Conservation (phyloP, 2,329 filamentous ascomycete species). For the Calonectria crousiana region DNA sequence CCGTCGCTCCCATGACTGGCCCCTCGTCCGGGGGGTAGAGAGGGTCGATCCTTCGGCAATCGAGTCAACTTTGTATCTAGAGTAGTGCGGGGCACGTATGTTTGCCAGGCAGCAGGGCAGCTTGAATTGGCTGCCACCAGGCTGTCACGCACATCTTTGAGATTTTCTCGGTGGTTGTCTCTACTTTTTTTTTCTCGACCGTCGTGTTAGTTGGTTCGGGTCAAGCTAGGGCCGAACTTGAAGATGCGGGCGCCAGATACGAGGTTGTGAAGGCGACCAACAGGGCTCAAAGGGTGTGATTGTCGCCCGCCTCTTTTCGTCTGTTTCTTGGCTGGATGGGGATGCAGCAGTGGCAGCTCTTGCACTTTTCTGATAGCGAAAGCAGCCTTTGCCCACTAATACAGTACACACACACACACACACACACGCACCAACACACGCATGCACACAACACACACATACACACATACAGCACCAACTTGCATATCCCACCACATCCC, state of each 20-base stretch:
- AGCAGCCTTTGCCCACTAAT: neutral
- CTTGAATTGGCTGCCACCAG: constrained; percentile 2
- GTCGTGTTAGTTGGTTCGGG: neutral
- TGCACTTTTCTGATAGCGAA: neutral
- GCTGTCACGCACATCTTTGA: neutral
- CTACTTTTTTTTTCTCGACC: neutral
- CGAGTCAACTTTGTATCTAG: neutral
- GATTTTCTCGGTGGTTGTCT: neutral
- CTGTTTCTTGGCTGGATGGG: neutral
- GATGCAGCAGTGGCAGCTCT: neutral
- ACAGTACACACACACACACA: neutral
- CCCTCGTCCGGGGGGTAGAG: neutral
- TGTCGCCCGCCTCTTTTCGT: neutral
- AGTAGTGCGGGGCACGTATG: neutral
- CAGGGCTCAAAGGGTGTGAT: neutral
- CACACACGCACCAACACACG: neutral
- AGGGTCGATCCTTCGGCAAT: constrained; percentile 9
- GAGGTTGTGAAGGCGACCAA: neutral
- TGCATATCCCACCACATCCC: neutral
- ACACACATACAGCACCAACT: neutral
- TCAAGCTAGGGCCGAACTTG: neutral
- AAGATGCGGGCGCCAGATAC: neutral
- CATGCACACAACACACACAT: neutral
- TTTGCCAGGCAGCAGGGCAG: constrained; percentile 25
- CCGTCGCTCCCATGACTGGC: neutral